These are phyloP conservation scores for Dendrocalamus latiflorus DNA, from an alignment of 202 grass and related monocot genomes.

Conservation along the genomic window DNA sequence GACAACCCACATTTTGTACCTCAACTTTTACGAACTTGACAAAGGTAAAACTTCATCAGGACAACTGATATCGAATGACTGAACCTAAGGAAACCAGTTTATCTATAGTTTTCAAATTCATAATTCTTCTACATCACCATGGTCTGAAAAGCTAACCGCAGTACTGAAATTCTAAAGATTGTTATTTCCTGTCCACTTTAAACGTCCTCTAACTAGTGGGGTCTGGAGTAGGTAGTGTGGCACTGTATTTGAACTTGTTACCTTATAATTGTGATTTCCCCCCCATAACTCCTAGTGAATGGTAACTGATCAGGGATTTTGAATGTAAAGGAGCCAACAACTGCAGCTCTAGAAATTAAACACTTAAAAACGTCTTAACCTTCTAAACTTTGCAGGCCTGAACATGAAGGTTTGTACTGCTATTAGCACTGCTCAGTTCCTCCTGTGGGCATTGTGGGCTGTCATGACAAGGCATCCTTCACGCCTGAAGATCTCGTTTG, in stretches of 20 bases:
- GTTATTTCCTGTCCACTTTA: background rate
- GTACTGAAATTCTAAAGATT: background rate
- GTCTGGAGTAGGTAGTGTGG: background rate
- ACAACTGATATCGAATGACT: background rate
- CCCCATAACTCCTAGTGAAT: too few relatives aligned
- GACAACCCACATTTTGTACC: conserved; percentile 90
- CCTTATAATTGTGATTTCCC: too few relatives aligned
- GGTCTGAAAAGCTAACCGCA: background rate
- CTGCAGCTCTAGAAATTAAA: background rate
- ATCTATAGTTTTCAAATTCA: background rate
- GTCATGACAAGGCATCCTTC: conserved; percentile 57
- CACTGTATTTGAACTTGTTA: too few relatives aligned
- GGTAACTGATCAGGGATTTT: background rate
- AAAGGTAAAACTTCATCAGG: conserved; percentile 48
- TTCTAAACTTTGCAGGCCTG: conserved; percentile 42
- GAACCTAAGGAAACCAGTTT: background rate
- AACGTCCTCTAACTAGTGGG: background rate
- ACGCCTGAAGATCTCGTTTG: conserved; percentile 48
- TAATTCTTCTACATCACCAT: background rate
- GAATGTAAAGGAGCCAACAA: background rate
- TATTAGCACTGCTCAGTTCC: conserved; percentile 56
- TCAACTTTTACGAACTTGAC: conserved; percentile 83
- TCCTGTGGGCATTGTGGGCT: conserved; percentile 76
- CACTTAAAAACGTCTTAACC: background rate
- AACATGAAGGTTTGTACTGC: conserved; percentile 70